Base-by-base conservation (phyloP, 1,284 basidiomycete genomes). In the Puccinia polysora region DNA sequence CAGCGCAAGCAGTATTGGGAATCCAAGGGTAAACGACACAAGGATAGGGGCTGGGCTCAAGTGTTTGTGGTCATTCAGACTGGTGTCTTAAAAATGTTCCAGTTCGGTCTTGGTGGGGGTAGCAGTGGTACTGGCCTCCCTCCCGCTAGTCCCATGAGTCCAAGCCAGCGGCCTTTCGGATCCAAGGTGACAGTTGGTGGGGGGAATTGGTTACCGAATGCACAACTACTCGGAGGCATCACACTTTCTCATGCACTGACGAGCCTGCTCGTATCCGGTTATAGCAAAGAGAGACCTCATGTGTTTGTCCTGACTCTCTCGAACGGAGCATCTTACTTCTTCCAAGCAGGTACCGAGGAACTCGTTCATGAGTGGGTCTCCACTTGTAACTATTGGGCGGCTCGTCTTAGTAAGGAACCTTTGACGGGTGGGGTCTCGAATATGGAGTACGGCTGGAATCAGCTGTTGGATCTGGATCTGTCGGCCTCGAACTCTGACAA, bases 331-430 rank as follows among this genome's bases (percentile, higher is more conserved):
- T 89, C 92, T 18, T 94, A 89, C 81, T 94, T 97, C 82, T 97
- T 96, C 84, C 94, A 97, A 81, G 91, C 95, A 0, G 95, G 95
- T 0, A 97, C 95, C 1, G 94, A 96, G 77, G 94, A 97, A 76
- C 85, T 98, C 20, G 92, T 97, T 45, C 89, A 90, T 77, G 95
- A 98, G 80, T 98, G 95, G 95, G 93, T 97, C 7, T 88, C 89
- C 38, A 96, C 95, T 0, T 97, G 94, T 85, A 98, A 97, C 81
- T 97, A 97, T 80, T 97, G 94, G 93, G 91, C 95, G 0, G 95
- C 95, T 0, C 84, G 94, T 38, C 88, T 86, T 75, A 92, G 89
- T 80, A 92, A 94, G 76, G 92, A 96, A 78, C 95, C 95, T 0
- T 84, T 98, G 2, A 85, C 89, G 1, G 95, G 94, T 2, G 95